Evolutionary conservation across 2,329 filamentous ascomycete genomes (phyloP).

Genomic region (Parascedosporium putredinis): DNA sequence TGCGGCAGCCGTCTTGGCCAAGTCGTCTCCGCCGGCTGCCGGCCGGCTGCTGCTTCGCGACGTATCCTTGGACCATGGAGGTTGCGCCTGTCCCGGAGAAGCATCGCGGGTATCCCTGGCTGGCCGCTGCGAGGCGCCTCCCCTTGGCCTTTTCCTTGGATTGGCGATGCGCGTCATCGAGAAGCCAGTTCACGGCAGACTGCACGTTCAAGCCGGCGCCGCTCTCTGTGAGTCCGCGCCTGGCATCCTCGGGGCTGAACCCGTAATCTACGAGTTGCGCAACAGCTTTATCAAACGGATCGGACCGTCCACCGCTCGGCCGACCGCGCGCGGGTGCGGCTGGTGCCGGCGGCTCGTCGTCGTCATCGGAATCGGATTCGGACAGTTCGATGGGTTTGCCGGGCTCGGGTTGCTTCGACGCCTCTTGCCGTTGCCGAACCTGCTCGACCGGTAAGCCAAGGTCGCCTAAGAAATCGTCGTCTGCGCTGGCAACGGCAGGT

Average conservation of each 20-base stretch:
- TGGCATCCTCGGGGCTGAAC: conserved; percentile 77
- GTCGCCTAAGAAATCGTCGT: conserved; percentile 57
- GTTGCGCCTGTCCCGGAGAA: neutral
- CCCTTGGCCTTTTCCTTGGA: conserved; percentile 61
- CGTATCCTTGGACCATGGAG: neutral
- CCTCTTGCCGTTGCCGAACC: conserved; percentile 37
- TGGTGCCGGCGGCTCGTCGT: no score
- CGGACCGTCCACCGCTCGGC: conserved; percentile 16
- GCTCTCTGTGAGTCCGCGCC: conserved; percentile 67
- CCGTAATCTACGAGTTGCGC: conserved; percentile 92
- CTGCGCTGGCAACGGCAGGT: conserved; percentile 28
- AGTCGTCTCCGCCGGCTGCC: conserved; percentile 40
- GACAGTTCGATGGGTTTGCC: conserved; percentile 45
- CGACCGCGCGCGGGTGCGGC: neutral
- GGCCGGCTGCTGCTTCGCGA: conserved; percentile 39
- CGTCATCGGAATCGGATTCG: conserved; percentile 36
- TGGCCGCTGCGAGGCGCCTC: neutral
- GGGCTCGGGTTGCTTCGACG: conserved; percentile 33
- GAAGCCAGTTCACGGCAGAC: conserved; percentile 75
- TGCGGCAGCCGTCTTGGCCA: conserved; percentile 71
- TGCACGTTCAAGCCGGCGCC: conserved; percentile 73
- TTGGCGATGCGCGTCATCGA: conserved; percentile 84
- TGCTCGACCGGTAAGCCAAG: conserved; percentile 55
- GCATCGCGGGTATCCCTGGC: neutral
- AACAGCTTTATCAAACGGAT: conserved; percentile 62